These are phyloP conservation scores for Agrocybe praecox DNA, from an alignment of 768 basidiomycete genomes.

Conservation along the genomic window DNA sequence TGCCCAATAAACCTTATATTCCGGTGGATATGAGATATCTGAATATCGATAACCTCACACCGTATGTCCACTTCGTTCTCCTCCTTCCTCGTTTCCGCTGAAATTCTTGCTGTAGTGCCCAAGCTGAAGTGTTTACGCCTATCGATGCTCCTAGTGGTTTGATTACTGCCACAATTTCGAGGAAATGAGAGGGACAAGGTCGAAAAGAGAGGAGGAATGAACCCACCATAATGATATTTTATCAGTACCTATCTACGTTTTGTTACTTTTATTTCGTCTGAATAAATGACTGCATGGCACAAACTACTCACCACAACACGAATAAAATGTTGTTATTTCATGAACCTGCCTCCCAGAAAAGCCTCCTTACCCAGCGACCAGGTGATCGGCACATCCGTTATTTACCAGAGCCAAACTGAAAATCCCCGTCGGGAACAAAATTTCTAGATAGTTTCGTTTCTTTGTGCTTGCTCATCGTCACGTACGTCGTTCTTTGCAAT, in stretches of 20 bases:
- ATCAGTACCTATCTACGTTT: not conserved
- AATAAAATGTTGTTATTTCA: no score
- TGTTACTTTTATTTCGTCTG: no score
- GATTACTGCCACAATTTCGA: conserved; percentile 7
- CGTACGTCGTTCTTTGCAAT: no score
- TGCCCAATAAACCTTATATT: conserved; percentile 96
- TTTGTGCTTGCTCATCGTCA: no score
- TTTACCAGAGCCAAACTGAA: no score
- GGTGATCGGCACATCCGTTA: no score
- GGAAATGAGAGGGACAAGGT: not conserved
- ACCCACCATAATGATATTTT: not conserved
- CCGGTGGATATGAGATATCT: conserved; percentile 82
- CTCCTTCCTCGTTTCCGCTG: conserved; percentile 2
- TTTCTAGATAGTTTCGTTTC: no score
- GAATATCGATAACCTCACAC: conserved; percentile 68
- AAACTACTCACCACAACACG: no score
- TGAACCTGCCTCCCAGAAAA: no score
- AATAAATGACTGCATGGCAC: no score
- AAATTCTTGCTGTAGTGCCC: conserved; percentile 41
- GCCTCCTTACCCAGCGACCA: no score
- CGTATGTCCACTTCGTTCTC: conserved; percentile 41
- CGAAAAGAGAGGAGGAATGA: not conserved
- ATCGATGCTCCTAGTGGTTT: conserved; percentile 70
- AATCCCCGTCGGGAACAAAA: no score
- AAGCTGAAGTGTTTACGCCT: conserved; percentile 88